Percentiles rank a stretch among this genome's conserved stretches.
phyloP scores from a whole-genome alignment of 2,329 filamentous ascomycete species.

The Stagonosporopsis chrysanthemi region DNA sequence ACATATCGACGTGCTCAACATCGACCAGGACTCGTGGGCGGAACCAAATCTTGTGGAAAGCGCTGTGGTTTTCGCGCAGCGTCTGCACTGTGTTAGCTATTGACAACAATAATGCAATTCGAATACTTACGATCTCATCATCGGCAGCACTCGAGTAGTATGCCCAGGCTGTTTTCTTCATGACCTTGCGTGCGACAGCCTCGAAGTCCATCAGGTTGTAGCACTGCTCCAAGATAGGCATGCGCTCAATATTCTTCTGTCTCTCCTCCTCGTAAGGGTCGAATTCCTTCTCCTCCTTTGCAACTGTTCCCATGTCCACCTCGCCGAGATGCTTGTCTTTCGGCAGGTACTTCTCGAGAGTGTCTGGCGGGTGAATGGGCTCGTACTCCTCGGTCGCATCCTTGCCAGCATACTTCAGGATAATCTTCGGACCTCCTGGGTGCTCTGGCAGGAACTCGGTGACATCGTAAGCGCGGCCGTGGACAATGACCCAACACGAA shows the following conservation, averaged over 20 bases:
- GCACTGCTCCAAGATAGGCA: slow-evolving; percentile 56
- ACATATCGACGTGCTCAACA: slow-evolving; percentile 84
- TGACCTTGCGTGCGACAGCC: slow-evolving; percentile 83
- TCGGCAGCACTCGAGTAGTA: slow-evolving; percentile 96
- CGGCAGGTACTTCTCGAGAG: slow-evolving; percentile 55
- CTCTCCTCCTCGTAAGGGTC: slow-evolving; percentile 75
- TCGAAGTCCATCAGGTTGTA: slow-evolving; percentile 78
- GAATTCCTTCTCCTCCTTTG: slow-evolving; percentile 44
- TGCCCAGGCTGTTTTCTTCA: slow-evolving; percentile 97
- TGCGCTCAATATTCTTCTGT: slow-evolving; percentile 66
- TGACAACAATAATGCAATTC: too few relatives aligned
- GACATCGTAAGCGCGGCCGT: slow-evolving; percentile 72
- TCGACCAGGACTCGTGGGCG: slow-evolving; percentile 87
- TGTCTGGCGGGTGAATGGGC: slow-evolving; percentile 60
- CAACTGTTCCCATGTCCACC: slow-evolving; percentile 48
- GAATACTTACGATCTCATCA: slow-evolving; percentile 75
- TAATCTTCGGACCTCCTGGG: slow-evolving; percentile 79
- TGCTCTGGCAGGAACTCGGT: slow-evolving; percentile 71
- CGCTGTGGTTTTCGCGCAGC: slow-evolving; percentile 91
- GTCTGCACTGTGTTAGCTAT: slow-evolving; percentile 64
- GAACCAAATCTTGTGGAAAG: slow-evolving; percentile 98
- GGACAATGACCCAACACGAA: slow-evolving; percentile 77
- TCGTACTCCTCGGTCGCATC: slow-evolving; percentile 59
- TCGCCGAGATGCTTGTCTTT: slow-evolving; percentile 52
- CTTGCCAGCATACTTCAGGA: slow-evolving; percentile 77